phyloP scores from a whole-genome alignment of 2,329 filamentous ascomycete genomes.

The Ascochyta clinopodiicola region DNA sequence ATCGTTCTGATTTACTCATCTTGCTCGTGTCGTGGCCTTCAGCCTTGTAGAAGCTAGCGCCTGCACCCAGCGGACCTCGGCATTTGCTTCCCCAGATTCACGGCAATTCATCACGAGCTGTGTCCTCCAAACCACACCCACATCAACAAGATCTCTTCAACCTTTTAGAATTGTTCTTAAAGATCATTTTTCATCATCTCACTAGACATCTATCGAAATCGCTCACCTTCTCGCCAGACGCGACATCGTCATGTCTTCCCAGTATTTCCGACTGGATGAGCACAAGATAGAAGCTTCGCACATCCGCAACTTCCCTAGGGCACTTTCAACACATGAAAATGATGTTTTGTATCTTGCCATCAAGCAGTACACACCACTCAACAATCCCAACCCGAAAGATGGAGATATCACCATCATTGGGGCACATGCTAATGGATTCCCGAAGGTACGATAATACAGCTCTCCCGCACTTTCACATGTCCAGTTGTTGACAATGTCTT shows the following conservation, averaged over 20 bases:
- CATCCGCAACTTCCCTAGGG: conserved; percentile 80
- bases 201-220: not conserved
- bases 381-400: conserved; percentile 70
- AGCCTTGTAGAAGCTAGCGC: not conserved
- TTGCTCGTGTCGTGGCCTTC: not conserved
- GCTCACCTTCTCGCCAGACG: not conserved
- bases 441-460: conserved; percentile 66
- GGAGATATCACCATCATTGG: conserved; percentile 86
- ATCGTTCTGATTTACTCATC: not conserved
- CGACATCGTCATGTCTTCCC: conserved; percentile 45
- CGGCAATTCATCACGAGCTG: conserved; percentile 33
- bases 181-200: not conserved
- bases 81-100: conserved; percentile 27
- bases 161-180: too few species aligned
- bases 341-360: conserved; percentile 75
- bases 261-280: conserved; percentile 70
- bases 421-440: conserved; percentile 90
- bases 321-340: conserved; percentile 75
- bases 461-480: not conserved
- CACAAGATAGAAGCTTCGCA: conserved; percentile 73
- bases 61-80: conserved; percentile 28
- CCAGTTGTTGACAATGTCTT: not conserved
- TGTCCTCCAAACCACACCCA: not conserved
- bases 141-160: not conserved
- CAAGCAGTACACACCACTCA: conserved; percentile 85